Evolutionary conservation across 768 basidiomycete species (phyloP).

Genomic region (Lactarius vividus): DNA sequence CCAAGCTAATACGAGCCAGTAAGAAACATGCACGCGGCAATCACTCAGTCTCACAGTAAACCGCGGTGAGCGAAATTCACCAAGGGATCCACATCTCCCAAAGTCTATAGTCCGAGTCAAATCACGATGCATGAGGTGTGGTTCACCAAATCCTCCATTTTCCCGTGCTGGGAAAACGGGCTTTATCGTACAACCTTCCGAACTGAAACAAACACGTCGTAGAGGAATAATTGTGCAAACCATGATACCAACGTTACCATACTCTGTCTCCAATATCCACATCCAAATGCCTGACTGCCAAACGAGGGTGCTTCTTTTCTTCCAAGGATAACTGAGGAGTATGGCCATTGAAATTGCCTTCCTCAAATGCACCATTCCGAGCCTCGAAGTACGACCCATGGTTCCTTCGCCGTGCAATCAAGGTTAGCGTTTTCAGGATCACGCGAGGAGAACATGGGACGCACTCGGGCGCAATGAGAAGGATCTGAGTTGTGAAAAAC

Average conservation of each 20-base stretch:
- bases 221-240: too few relatives aligned
- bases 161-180: background rate
- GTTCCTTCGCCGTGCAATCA: conserved; percentile 28
- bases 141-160: background rate
- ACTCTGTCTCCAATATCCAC: background rate
- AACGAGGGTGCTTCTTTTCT: background rate
- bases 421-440: background rate
- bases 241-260: background rate
- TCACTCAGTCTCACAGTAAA: too few relatives aligned
- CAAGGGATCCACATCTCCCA: background rate
- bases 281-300: background rate
- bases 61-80: too few relatives aligned
- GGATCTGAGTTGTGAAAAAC: conserved; percentile 69
- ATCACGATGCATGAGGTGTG: background rate
- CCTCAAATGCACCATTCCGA: conserved; percentile 72
- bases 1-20: background rate
- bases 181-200: background rate
- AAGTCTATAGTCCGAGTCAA: background rate
- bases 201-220: background rate
- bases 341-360: conserved; percentile 26
- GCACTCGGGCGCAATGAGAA: conserved; percentile 73
- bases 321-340: background rate
- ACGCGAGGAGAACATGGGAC: conserved; percentile 31
- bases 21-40: background rate
- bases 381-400: conserved; percentile 70